Base-by-base conservation (phyloP, 371 early-diverging fungal species). In the Nematocida sp. region DNA sequence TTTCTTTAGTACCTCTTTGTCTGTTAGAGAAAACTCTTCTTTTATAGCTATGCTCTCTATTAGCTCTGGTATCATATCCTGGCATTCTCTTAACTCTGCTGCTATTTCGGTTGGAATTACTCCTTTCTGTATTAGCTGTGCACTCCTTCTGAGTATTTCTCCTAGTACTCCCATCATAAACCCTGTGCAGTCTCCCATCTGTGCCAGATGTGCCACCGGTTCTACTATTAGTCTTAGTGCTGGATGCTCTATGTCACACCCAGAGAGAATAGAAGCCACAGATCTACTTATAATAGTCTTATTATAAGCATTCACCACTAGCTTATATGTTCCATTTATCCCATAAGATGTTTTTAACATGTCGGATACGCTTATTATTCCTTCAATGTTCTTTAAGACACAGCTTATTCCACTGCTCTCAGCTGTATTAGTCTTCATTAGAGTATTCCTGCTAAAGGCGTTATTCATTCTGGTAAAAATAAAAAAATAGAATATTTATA, bases 211-310 rank as follows among this genome's bases (percentile, higher is more conserved):
- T 35, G 77, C 75, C 2, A 82, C 63, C 47, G 76, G 78, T 5
- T 82, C 79, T 13, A 53, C 48, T 13, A 82, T 17, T 34, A 82
- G 45, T 47, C 78, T 80, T 35, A 80, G 77, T 11, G 80, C 67
- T 32, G 82, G 82, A 54, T 82, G 82, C 53, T 77, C 77, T 37
- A 77, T 54, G 31, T 80, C 79, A 29, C 80, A 53, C 38, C 65
- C 77, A 27, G 76, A 65, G n/a, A 78, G 64, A 41, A 82, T 82
- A 11, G 65, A 63, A 17, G 65, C 38, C 1, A 66, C 57, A 25
- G 63, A 58, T 25, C 66, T 34, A 34, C 80, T 80, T 19, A 78
- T 45, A 17, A 58, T 51, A 2, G 53, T 17, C 21, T 29, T 32
- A 62, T 67, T 54, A 43, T 63, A 58, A 55, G 49, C 19, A 38